Base-by-base conservation (phyloP, 192 early-diverging fungal species). In the Oehlia diaphana region DNA sequence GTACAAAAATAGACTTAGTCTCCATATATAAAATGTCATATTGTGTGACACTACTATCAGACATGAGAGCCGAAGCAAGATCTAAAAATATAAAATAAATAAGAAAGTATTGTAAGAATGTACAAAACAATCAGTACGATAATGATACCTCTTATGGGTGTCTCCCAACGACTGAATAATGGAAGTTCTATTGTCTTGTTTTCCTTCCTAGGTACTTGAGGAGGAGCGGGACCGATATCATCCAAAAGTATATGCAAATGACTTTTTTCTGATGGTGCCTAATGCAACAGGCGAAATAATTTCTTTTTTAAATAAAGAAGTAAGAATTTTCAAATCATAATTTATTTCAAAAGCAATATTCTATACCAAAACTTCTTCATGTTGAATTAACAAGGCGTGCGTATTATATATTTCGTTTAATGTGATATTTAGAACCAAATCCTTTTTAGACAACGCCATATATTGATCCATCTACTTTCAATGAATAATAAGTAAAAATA, bases 321-420 rank as follows among this genome's bases (percentile, higher is more conserved):
- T 9, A n/a, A n/a, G 23, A 42, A 42, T 42, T 28, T 21, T 10
- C 26, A 5, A 64, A 64, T 12, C 3, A 9, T 16, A 64, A 7
- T 37, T 70, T 6, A 7, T 19, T 21, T 58, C 6, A 65, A 65
- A 42, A 65, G 19, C 6, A 28, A 14, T 28, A 28, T 65, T 65
- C 9, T 31, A 65, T 79, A 79, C 77, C 84, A 98, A 81, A 26
- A 90, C 87, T 74, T 97, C 93, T 74, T 92, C 80, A 79, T 97
- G 96, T 81, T 96, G 93, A 10, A 91, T 80, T 79, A 98, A 85
- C 42, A 98, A 84, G 35, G 92, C 85, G 68, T 96, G 95, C 35
- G 95, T 98, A 82, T 95, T 96, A 85, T 94, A 95, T 77, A 98
- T 93, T 90, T 98, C 96, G 83, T 98, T 98, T 58, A 97, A 84